Conservation (phyloP, 2,329 filamentous ascomycete genomes). For the Trichoderma asperellum region DNA sequence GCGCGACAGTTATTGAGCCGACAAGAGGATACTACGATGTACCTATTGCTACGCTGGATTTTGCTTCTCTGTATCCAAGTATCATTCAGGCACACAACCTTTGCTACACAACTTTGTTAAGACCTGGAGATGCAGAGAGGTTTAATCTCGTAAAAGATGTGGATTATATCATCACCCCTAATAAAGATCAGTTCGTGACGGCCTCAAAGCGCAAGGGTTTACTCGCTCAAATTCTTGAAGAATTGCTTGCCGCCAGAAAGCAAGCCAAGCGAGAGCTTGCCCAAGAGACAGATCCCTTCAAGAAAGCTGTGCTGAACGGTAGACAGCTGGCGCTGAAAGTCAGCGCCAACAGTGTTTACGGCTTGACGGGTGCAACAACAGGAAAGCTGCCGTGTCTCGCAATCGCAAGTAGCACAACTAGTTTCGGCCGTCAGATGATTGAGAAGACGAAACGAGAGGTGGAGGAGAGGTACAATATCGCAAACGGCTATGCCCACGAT, state of each 20-base stretch:
- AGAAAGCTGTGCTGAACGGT: slow-evolving; percentile 96
- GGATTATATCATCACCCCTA: slow-evolving; percentile 95
- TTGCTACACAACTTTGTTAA: slow-evolving; percentile 90
- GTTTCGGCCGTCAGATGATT: slow-evolving; percentile 98
- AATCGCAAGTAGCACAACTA: slow-evolving; percentile 95
- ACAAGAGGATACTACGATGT: slow-evolving; percentile 92
- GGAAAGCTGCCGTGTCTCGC: slow-evolving; percentile 93
- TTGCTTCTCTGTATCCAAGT: slow-evolving; percentile 95
- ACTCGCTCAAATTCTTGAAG: slow-evolving; percentile 92
- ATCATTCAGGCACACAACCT: slow-evolving; percentile 99
- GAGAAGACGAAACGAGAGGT: slow-evolving; percentile 97
- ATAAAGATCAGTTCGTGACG: slow-evolving; percentile 91
- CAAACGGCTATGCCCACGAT: slow-evolving; percentile 92
- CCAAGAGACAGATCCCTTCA: slow-evolving; percentile 90
- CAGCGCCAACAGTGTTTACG: slow-evolving; percentile 97
- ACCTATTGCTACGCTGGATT: slow-evolving; percentile 96
- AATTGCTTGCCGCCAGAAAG: slow-evolving; percentile 88
- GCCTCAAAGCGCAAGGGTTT: slow-evolving; percentile 87
- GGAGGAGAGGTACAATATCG: slow-evolving; percentile 84
- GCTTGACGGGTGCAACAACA: slow-evolving; percentile 91
- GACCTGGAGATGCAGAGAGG: slow-evolving; percentile 73
- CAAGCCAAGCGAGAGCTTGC: slow-evolving; percentile 90
- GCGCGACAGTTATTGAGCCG: slow-evolving; percentile 96
- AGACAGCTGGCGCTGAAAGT: slow-evolving; percentile 94
- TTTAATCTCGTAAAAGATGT: slow-evolving; percentile 81